phyloP scores from a whole-genome alignment of 257 asterid species.

The Solanum virginianum region DNA sequence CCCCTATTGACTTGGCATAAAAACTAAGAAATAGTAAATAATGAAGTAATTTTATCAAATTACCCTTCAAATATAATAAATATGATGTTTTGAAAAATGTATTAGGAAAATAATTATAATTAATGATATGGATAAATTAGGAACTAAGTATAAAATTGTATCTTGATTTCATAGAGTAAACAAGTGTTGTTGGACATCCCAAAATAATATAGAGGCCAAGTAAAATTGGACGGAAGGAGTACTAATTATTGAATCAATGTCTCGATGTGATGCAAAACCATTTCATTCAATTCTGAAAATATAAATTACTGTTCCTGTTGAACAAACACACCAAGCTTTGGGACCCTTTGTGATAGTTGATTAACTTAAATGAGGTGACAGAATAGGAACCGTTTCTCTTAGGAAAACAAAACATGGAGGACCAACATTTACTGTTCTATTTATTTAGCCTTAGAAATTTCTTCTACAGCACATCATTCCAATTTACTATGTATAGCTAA shows the following conservation, averaged over 20 bases:
- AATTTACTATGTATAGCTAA: not conserved
- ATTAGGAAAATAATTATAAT: too few species aligned
- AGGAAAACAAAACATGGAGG: not conserved
- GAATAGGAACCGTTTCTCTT: not conserved
- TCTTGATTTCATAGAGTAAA: too few species aligned
- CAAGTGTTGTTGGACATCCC: too few species aligned
- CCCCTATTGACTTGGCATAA: fast-evolving
- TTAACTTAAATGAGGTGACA: not conserved
- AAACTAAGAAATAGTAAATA: too few species aligned
- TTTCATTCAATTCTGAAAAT: not conserved
- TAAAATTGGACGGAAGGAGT: too few species aligned
- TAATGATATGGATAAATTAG: too few species aligned
- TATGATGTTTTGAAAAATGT: too few species aligned
- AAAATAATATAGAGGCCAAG: too few species aligned
- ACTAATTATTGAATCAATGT: not conserved
- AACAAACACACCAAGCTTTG: not conserved
- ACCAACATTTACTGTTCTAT: not conserved
- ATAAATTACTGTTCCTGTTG: not conserved
- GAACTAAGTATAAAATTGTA: too few species aligned
- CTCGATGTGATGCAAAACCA: not conserved
- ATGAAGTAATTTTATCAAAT: too few species aligned
- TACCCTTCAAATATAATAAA: too few species aligned
- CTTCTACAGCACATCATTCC: not conserved
- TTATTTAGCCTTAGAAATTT: not conserved
- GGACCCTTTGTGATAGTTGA: not conserved